Evolutionary conservation across 2,329 filamentous ascomycete species (phyloP).

Genomic region (Aureobasidium vineae): DNA sequence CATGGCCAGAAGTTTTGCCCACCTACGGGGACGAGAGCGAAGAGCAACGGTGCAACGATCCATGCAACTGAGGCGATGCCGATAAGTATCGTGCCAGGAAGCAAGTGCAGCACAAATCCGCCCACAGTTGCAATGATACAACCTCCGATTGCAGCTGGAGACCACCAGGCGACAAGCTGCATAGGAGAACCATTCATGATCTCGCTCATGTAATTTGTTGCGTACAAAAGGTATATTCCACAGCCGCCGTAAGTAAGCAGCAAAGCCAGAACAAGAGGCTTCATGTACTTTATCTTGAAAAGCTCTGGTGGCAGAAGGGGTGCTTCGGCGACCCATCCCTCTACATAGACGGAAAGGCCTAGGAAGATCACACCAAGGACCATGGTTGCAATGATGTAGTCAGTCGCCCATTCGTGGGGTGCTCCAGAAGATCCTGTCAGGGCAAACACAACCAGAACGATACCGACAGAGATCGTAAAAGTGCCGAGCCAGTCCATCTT

Average conservation of each 20-base stretch:
- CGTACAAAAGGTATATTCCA: slow-evolving; percentile 68
- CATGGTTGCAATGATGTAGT: slow-evolving; percentile 67
- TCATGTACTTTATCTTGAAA: slow-evolving; percentile 69
- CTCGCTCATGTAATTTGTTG: slow-evolving; percentile 64
- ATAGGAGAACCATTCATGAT: slow-evolving; percentile 61
- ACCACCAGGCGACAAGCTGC: slow-evolving; percentile 66
- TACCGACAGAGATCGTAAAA: slow-evolving; percentile 59
- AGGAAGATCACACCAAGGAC: slow-evolving; percentile 62
- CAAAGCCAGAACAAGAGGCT: slow-evolving; percentile 58
- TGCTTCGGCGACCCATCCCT: slow-evolving; percentile 66
- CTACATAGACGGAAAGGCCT: slow-evolving; percentile 62
- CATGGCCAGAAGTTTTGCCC: slow-evolving; percentile 67
- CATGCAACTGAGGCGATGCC: slow-evolving; percentile 61
- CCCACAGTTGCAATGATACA: slow-evolving; percentile 62
- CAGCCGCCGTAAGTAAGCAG: slow-evolving; percentile 68
- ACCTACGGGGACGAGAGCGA: slow-evolving; percentile 59
- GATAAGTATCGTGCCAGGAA: slow-evolving; percentile 63
- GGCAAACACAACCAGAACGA: slow-evolving; percentile 70
- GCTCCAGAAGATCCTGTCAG: slow-evolving; percentile 72
- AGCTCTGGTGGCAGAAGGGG: slow-evolving; percentile 69
- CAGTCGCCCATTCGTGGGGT: slow-evolving; percentile 66
- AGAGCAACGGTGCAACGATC: slow-evolving; percentile 59
- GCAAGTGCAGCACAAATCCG: slow-evolving; percentile 64
- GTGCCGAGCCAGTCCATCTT: slow-evolving; percentile 70
- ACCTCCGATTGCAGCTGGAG: slow-evolving; percentile 66